phyloP scores from a whole-genome alignment of 441 rosid species.

The Arabidopsis hybrid region DNA sequence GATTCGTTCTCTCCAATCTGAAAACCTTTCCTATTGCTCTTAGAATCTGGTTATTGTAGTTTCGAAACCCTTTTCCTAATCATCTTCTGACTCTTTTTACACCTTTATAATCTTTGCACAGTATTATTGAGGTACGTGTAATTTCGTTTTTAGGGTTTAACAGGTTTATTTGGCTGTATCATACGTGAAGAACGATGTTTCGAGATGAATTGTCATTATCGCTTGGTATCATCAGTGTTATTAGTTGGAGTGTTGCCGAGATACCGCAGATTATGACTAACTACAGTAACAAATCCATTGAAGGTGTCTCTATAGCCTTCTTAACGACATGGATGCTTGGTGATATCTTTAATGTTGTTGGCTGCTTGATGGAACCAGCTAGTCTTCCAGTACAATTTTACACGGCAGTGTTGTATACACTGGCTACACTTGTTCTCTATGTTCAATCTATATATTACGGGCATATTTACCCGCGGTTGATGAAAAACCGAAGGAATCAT shows the following conservation, averaged over 20 bases:
- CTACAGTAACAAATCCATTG: constrained; percentile 62
- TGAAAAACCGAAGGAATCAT: constrained; percentile 33
- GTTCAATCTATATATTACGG: constrained; percentile 66
- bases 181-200: constrained; percentile 28
- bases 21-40: not conserved
- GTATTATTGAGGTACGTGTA: not conserved
- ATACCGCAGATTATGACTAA: constrained; percentile 74
- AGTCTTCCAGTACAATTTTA: constrained; percentile 77
- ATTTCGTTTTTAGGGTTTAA: constrained; percentile 18
- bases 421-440: constrained; percentile 55
- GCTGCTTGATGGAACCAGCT: constrained; percentile 79
- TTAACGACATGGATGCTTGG: constrained; percentile 75
- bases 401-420: constrained; percentile 64
- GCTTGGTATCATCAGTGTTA: constrained; percentile 64
- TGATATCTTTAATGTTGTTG: constrained; percentile 72
- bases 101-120: not conserved
- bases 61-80: not conserved
- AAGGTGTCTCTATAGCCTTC: constrained; percentile 72
- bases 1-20: not conserved
- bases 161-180: constrained; percentile 1
- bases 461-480: constrained; percentile 55
- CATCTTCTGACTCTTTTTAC: not conserved
- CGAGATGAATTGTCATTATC: constrained; percentile 54
- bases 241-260: constrained; percentile 76
- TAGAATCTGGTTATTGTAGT: not conserved